Conservation (phyloP, 2,329 filamentous ascomycete genomes). For the Neoarthrinium moseri region DNA sequence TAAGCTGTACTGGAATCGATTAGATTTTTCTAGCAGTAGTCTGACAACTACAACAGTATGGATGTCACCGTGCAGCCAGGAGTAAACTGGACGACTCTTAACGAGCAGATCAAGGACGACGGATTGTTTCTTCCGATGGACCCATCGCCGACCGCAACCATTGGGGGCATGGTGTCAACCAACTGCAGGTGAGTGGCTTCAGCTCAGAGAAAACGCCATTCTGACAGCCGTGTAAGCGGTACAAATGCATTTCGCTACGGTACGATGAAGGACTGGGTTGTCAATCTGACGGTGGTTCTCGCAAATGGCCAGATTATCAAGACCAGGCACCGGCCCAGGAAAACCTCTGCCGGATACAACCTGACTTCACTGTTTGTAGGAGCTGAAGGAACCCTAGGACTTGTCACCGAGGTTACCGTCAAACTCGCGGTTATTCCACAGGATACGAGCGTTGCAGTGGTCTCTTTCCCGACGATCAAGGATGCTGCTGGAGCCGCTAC, state of each 20-base stretch:
- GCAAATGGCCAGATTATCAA: slow-evolving; percentile 67
- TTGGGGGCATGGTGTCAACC: slow-evolving; percentile 64
- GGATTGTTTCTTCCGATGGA: slow-evolving; percentile 71
- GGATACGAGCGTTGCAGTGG: slow-evolving; percentile 63
- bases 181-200: too few species aligned
- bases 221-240: too few species aligned
- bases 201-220: too few species aligned
- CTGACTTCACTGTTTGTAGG: slow-evolving; percentile 68
- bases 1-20: neutral
- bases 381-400: slow-evolving; percentile 68
- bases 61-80: slow-evolving; percentile 71
- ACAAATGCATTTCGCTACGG: slow-evolving; percentile 65
- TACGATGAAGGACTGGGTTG: slow-evolving; percentile 75
- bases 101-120: slow-evolving; percentile 59
- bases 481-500: slow-evolving; percentile 64
- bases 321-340: slow-evolving; percentile 64
- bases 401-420: slow-evolving; percentile 69
- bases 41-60: slow-evolving; percentile 37
- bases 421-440: slow-evolving; percentile 66
- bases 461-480: slow-evolving; percentile 57
- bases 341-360: slow-evolving; percentile 71
- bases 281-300: slow-evolving; percentile 69
- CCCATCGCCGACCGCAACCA: slow-evolving; percentile 59
- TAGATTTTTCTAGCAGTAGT: neutral
- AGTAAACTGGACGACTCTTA: slow-evolving; percentile 67